Conservation (phyloP, 345 rosid species). For the Melastoma malabathricum region DNA sequence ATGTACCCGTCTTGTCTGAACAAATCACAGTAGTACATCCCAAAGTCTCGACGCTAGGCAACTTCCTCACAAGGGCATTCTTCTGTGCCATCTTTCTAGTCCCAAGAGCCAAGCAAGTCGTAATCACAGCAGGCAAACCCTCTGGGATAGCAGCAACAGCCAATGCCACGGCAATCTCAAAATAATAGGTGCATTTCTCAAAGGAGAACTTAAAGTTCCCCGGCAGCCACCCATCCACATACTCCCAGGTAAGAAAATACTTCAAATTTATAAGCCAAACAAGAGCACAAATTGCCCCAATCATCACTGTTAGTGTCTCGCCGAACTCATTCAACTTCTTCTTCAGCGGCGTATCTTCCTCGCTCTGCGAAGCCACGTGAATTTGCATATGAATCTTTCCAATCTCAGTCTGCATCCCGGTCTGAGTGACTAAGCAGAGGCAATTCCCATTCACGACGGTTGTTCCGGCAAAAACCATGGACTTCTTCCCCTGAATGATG, state of each 20-base stretch:
- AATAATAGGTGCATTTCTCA: slow-evolving; percentile 11
- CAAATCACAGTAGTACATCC: slow-evolving; percentile 43
- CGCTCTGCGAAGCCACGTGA: too few species aligned
- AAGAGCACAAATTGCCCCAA: too few species aligned
- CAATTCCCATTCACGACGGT: slow-evolving; percentile 30
- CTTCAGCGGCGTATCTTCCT: too few species aligned
- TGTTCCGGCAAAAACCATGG: slow-evolving; percentile 27
- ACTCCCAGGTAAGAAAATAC: too few species aligned
- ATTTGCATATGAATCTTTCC: too few species aligned
- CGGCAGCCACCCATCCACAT: slow-evolving; percentile 14
- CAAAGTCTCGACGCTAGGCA: slow-evolving; percentile 40
- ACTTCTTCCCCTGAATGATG: slow-evolving; percentile 27
- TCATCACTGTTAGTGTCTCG: too few species aligned
- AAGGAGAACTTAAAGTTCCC: slow-evolving; percentile 30
- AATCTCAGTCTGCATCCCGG: too few species aligned
- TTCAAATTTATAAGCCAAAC: too few species aligned
- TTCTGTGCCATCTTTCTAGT: slow-evolving; percentile 39
- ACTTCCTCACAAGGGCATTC: slow-evolving; percentile 38
- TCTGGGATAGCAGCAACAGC: slow-evolving; percentile 21
- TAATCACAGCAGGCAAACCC: slow-evolving; percentile 33
- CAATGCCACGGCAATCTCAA: slow-evolving; percentile 39
- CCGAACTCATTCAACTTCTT: too few species aligned
- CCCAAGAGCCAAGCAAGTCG: slow-evolving; percentile 33
- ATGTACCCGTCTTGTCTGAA: slow-evolving; percentile 38
- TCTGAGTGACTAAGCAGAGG: slow-evolving; percentile 1